A percentile compares a stretch with the other conserved stretches of the same genome.
Conservation (phyloP, 345 rosid species). For the Lepidium sativum region DNA sequence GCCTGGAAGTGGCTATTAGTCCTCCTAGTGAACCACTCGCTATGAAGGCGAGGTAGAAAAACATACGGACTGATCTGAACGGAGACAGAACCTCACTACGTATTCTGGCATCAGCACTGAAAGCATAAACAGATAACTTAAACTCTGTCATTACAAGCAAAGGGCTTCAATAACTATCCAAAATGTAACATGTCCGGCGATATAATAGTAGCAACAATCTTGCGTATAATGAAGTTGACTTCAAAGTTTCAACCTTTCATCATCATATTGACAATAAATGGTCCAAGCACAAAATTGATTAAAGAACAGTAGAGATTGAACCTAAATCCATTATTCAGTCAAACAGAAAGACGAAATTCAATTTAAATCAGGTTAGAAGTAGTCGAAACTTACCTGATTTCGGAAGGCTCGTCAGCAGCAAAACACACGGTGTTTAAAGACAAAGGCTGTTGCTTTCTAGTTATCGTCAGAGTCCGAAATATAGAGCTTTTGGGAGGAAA, state of each 20-base stretch:
- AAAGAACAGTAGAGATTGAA: not conserved
- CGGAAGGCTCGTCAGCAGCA: slow-evolving; percentile 52
- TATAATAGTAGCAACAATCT: not conserved
- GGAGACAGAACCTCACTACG: slow-evolving; percentile 92
- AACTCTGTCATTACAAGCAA: not conserved
- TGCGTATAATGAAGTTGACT: not conserved
- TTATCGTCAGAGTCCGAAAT: not conserved
- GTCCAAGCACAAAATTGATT: not conserved
- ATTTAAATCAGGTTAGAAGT: not conserved
- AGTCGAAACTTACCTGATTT: slow-evolving; percentile 38
- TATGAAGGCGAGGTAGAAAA: slow-evolving; percentile 82
- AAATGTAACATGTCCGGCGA: not conserved
- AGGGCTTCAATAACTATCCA: not conserved
- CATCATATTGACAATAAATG: not conserved
- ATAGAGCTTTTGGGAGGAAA: not conserved
- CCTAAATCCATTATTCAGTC: not conserved
- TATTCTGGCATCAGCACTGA: slow-evolving; percentile 73
- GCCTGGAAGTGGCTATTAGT: slow-evolving; percentile 65
- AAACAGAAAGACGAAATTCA: not conserved
- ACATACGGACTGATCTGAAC: slow-evolving; percentile 87
- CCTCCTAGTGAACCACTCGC: slow-evolving; percentile 80
- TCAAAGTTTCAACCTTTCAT: slow-evolving; percentile 13
- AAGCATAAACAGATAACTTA: slow-evolving; percentile 15
- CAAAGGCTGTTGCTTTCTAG: slow-evolving; percentile 7
- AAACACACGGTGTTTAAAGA: slow-evolving; percentile 33